Conservation (phyloP, 2,329 filamentous ascomycete species). For the Penicillium sp. region DNA sequence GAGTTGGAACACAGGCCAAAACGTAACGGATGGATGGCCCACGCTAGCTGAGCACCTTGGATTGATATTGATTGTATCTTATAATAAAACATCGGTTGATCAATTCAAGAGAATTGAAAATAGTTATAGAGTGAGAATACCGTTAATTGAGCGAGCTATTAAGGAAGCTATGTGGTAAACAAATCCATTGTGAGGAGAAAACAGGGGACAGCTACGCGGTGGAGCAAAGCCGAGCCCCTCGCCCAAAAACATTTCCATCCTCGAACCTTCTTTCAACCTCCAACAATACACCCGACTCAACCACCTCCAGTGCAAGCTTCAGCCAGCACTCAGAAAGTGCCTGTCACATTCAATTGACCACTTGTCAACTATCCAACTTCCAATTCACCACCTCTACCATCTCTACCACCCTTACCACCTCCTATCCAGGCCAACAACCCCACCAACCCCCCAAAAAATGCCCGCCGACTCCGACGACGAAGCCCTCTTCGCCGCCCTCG, state of each 20-base stretch:
- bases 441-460: slow-evolving; percentile 12
- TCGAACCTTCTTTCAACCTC: background rate
- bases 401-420: background rate
- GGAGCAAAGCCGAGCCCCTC: background rate
- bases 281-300: background rate
- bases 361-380: background rate
- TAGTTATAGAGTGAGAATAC: too few species aligned
- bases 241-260: background rate
- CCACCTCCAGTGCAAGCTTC: background rate
- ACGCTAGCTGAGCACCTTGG: too few species aligned
- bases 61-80: too few species aligned
- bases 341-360: background rate
- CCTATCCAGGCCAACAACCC: background rate
- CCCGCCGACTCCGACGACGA: slow-evolving; percentile 55
- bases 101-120: too few species aligned
- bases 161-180: too few species aligned
- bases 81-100: too few species aligned
- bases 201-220: background rate
- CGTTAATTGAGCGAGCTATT: too few species aligned
- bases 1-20: too few species aligned
- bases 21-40: too few species aligned
- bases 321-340: background rate
- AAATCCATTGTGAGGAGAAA: too few species aligned
- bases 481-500: slow-evolving; percentile 60
- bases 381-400: background rate